Evolutionary conservation across 148 eudicot genomes (phyloP).

Genomic region (Chenopodium album): DNA sequence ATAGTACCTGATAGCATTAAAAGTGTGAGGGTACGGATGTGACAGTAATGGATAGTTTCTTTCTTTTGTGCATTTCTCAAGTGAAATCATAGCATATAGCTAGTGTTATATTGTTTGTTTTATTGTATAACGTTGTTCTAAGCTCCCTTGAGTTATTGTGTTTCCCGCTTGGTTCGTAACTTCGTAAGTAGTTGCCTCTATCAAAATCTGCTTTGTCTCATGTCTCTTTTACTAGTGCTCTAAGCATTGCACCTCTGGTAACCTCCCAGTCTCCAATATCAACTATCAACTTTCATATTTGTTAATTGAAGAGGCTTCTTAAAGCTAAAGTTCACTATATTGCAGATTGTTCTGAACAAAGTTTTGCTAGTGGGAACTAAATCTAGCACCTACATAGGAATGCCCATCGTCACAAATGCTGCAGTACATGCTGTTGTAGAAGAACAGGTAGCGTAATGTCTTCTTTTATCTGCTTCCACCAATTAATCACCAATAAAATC

Average conservation of each 20-base stretch:
- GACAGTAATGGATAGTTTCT: neutral
- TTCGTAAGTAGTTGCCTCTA: neutral
- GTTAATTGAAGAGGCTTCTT: neutral
- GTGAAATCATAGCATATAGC: neutral
- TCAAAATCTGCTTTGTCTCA: neutral
- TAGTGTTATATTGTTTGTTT: neutral
- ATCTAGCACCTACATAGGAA: slow-evolving; percentile 68
- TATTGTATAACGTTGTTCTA: neutral
- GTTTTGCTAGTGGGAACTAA: slow-evolving; percentile 86
- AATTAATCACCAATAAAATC: neutral
- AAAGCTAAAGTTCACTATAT: neutral
- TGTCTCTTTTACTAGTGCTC: neutral
- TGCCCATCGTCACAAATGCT: slow-evolving; percentile 84
- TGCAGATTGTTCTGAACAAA: slow-evolving; percentile 81
- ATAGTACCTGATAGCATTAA: neutral
- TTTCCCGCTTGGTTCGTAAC: neutral
- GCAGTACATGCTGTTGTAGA: slow-evolving; percentile 91
- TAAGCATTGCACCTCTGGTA: neutral
- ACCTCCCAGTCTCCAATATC: neutral
- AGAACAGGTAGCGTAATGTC: slow-evolving; percentile 61
- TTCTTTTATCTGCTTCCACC: neutral
- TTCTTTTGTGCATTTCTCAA: neutral
- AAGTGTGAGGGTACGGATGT: neutral
- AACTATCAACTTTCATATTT: neutral
- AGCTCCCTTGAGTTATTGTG: neutral